Evolutionary conservation across 2,329 filamentous ascomycete species (phyloP).

Genomic region (Alternaria sp.): DNA sequence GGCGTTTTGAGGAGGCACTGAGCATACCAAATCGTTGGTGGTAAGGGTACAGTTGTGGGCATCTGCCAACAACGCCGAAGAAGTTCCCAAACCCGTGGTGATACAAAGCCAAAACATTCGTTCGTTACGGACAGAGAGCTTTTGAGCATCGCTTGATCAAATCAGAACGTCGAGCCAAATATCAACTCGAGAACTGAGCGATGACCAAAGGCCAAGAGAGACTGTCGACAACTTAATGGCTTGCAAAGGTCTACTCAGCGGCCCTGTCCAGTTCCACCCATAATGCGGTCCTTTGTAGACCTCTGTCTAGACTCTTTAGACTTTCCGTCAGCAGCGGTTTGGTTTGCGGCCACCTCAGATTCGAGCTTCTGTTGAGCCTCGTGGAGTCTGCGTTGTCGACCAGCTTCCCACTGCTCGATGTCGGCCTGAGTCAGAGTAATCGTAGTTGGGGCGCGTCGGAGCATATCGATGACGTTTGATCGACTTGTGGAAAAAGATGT

Average conservation of each 20-base stretch:
- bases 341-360: constrained; percentile 16
- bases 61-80: not conserved
- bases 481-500: not conserved
- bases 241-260: constrained; percentile 5
- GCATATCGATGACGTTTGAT: constrained; percentile 58
- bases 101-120: not conserved
- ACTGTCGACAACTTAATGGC: too few relatives aligned
- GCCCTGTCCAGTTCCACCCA: constrained; percentile 34
- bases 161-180: not conserved
- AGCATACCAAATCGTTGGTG: not conserved
- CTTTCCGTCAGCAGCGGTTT: constrained; percentile 30
- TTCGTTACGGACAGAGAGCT: not conserved
- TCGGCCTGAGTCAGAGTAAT: constrained; percentile 75
- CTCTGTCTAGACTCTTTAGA: constrained; percentile 28
- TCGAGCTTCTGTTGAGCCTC: constrained; percentile 38
- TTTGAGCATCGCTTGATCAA: not conserved
- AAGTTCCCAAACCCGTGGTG: not conserved
- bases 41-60: not conserved
- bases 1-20: not conserved
- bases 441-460: constrained; percentile 72
- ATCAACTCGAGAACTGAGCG: too few relatives aligned
- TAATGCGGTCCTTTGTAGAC: constrained; percentile 44
- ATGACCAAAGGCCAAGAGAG: too few relatives aligned
- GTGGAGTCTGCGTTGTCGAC: constrained; percentile 54
- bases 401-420: constrained; percentile 74